phyloP scores from a whole-genome alignment of 768 basidiomycete genomes.

The Lentinula edodes region DNA sequence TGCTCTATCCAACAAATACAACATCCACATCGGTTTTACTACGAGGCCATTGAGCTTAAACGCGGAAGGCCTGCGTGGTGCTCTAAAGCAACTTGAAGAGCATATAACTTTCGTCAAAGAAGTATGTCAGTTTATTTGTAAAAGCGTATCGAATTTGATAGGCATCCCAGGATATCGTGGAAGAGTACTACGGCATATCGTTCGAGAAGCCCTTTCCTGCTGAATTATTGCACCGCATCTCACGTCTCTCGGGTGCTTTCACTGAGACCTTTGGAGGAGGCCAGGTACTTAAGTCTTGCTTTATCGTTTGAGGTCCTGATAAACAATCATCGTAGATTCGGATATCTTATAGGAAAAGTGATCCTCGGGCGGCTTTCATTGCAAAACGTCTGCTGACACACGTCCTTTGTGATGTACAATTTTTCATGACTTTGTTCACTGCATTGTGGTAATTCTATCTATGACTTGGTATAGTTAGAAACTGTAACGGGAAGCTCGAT shows the following conservation, averaged over 20 bases:
- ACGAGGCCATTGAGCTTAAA: conserved; percentile 51
- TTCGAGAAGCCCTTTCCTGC: conserved; percentile 32
- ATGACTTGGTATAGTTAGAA: conserved; percentile 7
- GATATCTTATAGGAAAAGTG: conserved; percentile 41
- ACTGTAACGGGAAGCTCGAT: conserved; percentile 7
- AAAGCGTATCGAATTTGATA: conserved; percentile 2
- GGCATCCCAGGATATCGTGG: conserved; percentile 30
- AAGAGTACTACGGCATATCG: conserved; percentile 38
- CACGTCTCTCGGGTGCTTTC: conserved; percentile 62
- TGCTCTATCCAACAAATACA: conserved; percentile 51
- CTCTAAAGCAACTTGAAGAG: conserved; percentile 41
- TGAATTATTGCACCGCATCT: conserved; percentile 56
- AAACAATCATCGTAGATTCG: conserved; percentile 37
- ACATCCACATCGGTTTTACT: conserved; percentile 56
- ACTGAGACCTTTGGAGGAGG: conserved; percentile 47
- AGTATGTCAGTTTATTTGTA: conserved; percentile 27
- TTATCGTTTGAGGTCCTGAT: conserved; percentile 4
- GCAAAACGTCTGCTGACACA: conserved; percentile 52
- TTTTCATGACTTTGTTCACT: not conserved
- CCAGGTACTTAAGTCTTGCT: conserved; percentile 26
- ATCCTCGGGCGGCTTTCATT: conserved; percentile 27
- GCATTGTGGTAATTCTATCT: not conserved
- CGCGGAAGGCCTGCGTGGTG: conserved; percentile 51
- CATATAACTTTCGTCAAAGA: conserved; percentile 43
- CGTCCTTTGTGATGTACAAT: conserved; percentile 45